phyloP scores from a whole-genome alignment of 495 filamentous ascomycete species.

The Aspergillus cavernicola region DNA sequence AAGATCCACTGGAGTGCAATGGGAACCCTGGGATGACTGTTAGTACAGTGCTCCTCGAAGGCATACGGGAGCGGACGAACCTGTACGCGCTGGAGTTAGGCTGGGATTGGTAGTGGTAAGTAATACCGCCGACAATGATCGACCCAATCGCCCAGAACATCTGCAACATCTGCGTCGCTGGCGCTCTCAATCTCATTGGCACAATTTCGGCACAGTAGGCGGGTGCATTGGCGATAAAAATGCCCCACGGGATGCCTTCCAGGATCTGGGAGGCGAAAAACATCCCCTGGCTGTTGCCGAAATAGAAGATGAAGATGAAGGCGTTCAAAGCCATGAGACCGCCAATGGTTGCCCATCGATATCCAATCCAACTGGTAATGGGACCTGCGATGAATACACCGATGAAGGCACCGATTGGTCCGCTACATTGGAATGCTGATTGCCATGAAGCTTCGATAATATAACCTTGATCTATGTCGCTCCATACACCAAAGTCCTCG shows the following conservation, averaged over 20 bases:
- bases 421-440: conserved; percentile 40
- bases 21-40: conserved; percentile 55
- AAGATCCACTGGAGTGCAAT: conserved; percentile 77
- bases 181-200: conserved; percentile 60
- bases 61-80: conserved; percentile 34
- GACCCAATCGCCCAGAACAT: conserved; percentile 71
- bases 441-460: conserved; percentile 29
- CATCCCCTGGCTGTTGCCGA: conserved; percentile 29
- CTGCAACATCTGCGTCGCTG: conserved; percentile 67
- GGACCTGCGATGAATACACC: conserved; percentile 65
- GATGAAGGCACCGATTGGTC: conserved; percentile 58
- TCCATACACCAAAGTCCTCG: conserved; percentile 33
- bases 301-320: conserved; percentile 68
- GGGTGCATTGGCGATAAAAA: conserved; percentile 68
- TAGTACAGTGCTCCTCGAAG: conserved; percentile 33
- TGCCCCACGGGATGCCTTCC: conserved; percentile 70
- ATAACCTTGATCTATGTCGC: conserved; percentile 20
- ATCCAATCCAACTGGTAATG: conserved; percentile 62
- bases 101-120: conserved; percentile 51
- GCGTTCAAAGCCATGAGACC: conserved; percentile 56
- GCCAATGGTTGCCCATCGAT: conserved; percentile 60
- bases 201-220: conserved; percentile 71
- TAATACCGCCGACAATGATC: conserved; percentile 63
- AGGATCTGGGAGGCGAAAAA: conserved; percentile 32
- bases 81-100: conserved; percentile 34